Evolutionary conservation across 1,284 basidiomycete genomes (phyloP).

Genomic region (Crucibulum parvulum): DNA sequence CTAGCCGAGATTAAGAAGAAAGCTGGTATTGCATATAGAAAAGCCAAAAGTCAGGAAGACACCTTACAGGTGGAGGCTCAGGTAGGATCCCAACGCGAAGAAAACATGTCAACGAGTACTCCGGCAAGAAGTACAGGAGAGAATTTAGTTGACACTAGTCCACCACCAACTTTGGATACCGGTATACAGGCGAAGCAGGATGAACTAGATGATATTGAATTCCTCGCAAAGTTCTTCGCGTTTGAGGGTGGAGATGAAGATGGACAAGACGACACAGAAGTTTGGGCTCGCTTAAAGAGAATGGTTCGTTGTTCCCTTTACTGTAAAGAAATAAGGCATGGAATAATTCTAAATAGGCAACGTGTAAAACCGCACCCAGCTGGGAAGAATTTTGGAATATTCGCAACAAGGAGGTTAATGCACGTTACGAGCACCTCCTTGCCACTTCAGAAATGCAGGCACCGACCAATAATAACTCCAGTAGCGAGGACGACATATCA

Average conservation of each 20-base stretch:
- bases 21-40: constrained; percentile 43
- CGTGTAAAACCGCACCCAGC: constrained; percentile 49
- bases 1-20: constrained; percentile 39
- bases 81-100: too few species aligned
- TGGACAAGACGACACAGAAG: constrained; percentile 47
- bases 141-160: too few species aligned
- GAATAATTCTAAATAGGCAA: constrained; percentile 39
- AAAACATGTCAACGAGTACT: too few species aligned
- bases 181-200: too few species aligned
- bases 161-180: not conserved
- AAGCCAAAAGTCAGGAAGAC: constrained; percentile 25
- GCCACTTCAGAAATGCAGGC: not conserved
- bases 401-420: constrained; percentile 49
- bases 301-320: constrained; percentile 36
- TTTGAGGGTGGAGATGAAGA: constrained; percentile 44
- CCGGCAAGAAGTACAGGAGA: too few species aligned
- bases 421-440: constrained; percentile 35
- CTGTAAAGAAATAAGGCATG: not conserved
- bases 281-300: constrained; percentile 50
- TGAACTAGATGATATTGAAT: constrained; percentile 48
- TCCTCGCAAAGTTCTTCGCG: constrained; percentile 59
- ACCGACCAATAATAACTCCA: too few species aligned
- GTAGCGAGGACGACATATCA: too few species aligned
- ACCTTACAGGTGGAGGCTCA: not conserved
- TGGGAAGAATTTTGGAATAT: constrained; percentile 66